phyloP scores from a whole-genome alignment of 805 yeast genomes.

The Brettanomyces naardenensis region DNA sequence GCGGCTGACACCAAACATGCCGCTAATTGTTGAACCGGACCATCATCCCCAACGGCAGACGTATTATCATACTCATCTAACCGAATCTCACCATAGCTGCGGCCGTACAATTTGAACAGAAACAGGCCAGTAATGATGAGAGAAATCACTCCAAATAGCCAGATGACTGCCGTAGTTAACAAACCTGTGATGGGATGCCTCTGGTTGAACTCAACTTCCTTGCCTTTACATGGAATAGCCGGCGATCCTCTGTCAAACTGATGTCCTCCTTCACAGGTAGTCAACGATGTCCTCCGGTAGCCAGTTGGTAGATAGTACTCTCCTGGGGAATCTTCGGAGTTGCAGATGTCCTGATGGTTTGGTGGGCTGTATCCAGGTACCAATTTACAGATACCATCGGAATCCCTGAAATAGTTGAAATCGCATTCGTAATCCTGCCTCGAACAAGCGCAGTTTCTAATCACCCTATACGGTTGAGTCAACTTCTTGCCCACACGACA shows the following conservation, averaged over 20 bases:
- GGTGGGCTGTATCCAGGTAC: conserved; percentile 64
- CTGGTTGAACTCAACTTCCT: conserved; percentile 53
- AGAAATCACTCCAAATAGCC: conserved; percentile 48
- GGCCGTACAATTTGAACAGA: conserved; percentile 13
- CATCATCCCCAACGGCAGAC: conserved; percentile 25
- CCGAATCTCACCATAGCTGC: conserved; percentile 71
- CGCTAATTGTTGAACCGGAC: conserved; percentile 14
- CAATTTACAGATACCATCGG: conserved; percentile 70
- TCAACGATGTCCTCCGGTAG: conserved; percentile 71
- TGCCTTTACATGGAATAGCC: conserved; percentile 78
- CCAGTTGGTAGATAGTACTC: conserved; percentile 82
- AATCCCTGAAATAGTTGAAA: conserved; percentile 59
- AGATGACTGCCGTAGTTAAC: conserved; percentile 33
- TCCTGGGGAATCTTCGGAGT: conserved; percentile 42
- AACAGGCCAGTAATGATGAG: conserved; percentile 33
- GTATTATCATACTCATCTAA: conserved; percentile 55
- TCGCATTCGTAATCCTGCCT: conserved; percentile 89
- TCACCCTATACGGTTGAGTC: conserved; percentile 44
- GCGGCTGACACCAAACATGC: conserved; percentile 18
- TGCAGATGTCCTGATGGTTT: conserved; percentile 55
- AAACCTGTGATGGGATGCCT: conserved; percentile 45
- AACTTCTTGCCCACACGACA: conserved; percentile 60
- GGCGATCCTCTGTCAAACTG: conserved; percentile 47
- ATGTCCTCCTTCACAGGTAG: conserved; percentile 77
- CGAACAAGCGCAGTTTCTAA: conserved; percentile 71